A percentile compares a stretch with the other conserved stretches of the same genome.
Evolutionary conservation across 2,329 filamentous ascomycete species (phyloP).

Genomic region (Exophiala sp.): DNA sequence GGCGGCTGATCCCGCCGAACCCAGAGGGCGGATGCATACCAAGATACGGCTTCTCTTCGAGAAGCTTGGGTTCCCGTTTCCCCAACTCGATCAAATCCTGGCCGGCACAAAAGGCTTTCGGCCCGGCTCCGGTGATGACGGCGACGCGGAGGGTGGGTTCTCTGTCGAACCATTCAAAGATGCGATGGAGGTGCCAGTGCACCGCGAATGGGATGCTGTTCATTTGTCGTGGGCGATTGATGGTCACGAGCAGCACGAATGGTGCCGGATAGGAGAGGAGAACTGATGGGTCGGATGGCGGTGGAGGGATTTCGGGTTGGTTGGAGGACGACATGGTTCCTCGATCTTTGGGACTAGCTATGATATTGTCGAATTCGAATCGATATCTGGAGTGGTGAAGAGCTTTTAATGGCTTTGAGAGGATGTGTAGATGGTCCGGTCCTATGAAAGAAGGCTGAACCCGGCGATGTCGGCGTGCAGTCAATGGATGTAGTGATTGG

Average conservation of each 20-base stretch:
- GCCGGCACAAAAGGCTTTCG: conserved; percentile 43
- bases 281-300: conserved; percentile 16
- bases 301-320: conserved; percentile 5
- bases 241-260: conserved; percentile 45
- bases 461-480: no score
- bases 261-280: conserved; percentile 40
- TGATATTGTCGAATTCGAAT: no score
- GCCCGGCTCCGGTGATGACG: conserved; percentile 41
- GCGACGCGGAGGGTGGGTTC: conserved; percentile 40
- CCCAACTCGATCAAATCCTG: conserved; percentile 42
- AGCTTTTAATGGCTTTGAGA: no score
- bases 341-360: no score
- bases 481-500: no score
- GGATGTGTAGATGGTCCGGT: no score
- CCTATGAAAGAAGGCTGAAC: no score
- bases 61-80: conserved; percentile 30
- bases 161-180: conserved; percentile 44
- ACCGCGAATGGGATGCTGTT: conserved; percentile 43
- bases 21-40: conserved; percentile 32
- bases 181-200: conserved; percentile 38
- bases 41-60: conserved; percentile 25
- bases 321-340: background rate
- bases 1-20: conserved; percentile 47
- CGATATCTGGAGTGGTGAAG: no score
- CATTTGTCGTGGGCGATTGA: conserved; percentile 40